phyloP scores from a whole-genome alignment of 116 monocot genomes.

The Posidonia oceanica region DNA sequence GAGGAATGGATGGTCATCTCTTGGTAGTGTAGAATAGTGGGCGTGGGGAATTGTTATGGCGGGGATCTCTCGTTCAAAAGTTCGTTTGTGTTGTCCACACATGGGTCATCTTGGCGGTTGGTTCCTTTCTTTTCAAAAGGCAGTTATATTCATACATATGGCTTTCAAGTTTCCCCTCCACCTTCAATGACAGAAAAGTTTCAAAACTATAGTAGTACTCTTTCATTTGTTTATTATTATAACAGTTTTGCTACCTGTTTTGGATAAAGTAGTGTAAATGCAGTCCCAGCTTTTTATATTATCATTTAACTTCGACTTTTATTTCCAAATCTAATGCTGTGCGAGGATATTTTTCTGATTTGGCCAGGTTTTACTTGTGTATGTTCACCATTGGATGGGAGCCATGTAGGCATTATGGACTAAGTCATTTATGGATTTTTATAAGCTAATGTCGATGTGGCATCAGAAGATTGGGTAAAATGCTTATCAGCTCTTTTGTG shows the following conservation, averaged over 20 bases:
- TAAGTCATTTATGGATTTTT: too few species aligned
- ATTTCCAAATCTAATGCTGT: background rate
- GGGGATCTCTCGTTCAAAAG: constrained; percentile 32
- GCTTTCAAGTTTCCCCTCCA: constrained; percentile 18
- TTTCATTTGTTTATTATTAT: constrained; percentile 1
- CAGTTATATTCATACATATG: constrained; percentile 17
- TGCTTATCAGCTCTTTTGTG: too few species aligned
- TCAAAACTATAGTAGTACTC: background rate
- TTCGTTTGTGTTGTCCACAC: constrained; percentile 17
- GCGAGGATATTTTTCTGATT: background rate
- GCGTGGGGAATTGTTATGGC: constrained; percentile 12
- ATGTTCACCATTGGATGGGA: too few species aligned
- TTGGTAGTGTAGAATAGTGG: constrained; percentile 11
- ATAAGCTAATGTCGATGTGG: too few species aligned
- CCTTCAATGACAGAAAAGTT: constrained; percentile 9
- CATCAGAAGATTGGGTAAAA: too few species aligned
- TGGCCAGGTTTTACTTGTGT: background rate
- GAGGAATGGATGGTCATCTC: constrained; percentile 19
- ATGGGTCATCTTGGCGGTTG: constrained; percentile 18
- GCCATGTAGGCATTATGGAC: too few species aligned
- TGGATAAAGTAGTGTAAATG: background rate
- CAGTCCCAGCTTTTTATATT: background rate
- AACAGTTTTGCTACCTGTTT: background rate
- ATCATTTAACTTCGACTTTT: background rate
- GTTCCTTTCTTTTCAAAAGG: constrained; percentile 19